Base-by-base conservation (phyloP, 192 early-diverging fungal species). In the Backusella australiensis region DNA sequence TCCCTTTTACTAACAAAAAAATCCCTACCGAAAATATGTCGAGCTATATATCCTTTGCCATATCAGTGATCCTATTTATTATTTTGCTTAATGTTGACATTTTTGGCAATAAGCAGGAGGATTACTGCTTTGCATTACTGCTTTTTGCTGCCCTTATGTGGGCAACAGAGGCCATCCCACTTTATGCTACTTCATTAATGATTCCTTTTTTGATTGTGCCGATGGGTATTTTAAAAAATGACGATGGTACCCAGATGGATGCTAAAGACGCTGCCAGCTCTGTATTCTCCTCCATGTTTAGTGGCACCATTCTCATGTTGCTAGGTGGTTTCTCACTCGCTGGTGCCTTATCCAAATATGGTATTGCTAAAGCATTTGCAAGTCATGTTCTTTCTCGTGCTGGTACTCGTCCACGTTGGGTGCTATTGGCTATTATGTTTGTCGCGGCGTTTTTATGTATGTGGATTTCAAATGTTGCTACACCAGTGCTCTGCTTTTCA, bases 81-180 rank as follows among this genome's bases (percentile, higher is more conserved):
- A 67, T 87, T 12, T 77, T 93, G 38, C 84, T 93, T 78, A 80
- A 82, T 2, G 77, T 90, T 71, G 82, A 87, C 9, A 81, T 91
- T 53, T 96, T 95, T 83, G 86, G 86, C 19, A 85, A 85, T 21
- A 77, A 52, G 0, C 92, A 94, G 76, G 91, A 96, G 82, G 90
- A 94, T 69, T 89, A 92, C 49, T 97, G 96, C 84, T 93, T 95
- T 85, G 96, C 94, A 6, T 89, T 97, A 69, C 84, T 97, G 35
- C 85, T 97, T 46, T 91, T 91, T 49, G 91, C 91, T 67, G 94
- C 94, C 39, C 82, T 91, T 49, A 82, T 97, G 66, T 97, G 96
- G 96, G 96, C 95, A 1, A 93, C 92, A 34, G 96, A 92, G 78
- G 90, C 86, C 11, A 82, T 94, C 26, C 93, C 91, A n/a, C 84